Base-by-base conservation (phyloP, 2,329 filamentous ascomycete genomes). In the Phaeosphaeriaceae sp. region DNA sequence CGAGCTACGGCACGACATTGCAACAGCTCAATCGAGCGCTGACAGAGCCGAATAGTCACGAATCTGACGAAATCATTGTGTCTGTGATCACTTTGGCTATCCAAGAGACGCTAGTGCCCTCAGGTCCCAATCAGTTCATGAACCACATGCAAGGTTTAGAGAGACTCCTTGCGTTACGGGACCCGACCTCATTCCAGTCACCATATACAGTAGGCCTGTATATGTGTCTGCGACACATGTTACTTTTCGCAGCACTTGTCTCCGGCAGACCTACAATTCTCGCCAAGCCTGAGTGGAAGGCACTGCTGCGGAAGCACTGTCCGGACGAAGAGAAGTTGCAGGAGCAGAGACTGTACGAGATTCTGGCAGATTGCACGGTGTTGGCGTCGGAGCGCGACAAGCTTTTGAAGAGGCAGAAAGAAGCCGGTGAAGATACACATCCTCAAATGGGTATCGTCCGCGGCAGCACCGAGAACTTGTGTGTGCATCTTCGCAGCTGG, bases 71-170 rank as follows among this genome's bases (percentile, higher is more conserved):
- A 3, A 48, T 74, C 10, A 56, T 75, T 11, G 63, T 72, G 20
- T 63, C 67, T 1, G 64, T 75, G 1, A 53, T 60, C 13, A 64
- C 69, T 7, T 49, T 75, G 19, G 64, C 68, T 22, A 69, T 74
- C 42, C 60, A 71, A 27, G 72, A 75, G 49, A 54, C 55, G 7
- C 58, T 73, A 31, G 58, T 72, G 2, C 70, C 72, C 3, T 70
- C 63, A 2, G 69, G 70, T 1, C 58, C 65, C 1, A 58, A 59
- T 17, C 57, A 66, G 24, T 69, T 66, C 55, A 22, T 72, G 19
- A 70, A 71, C 25, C 72, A 75, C 48, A 73, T 74, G 62, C 45
- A 57, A 40, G 71, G 71, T 7, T 48, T 74, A 6, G 71, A 75
- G 47, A 57, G 55, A 31, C 52, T 75, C 6, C 56, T 74, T 7